Conservation (phyloP, 129 eudicot genomes). For the Flaveria robusta region DNA sequence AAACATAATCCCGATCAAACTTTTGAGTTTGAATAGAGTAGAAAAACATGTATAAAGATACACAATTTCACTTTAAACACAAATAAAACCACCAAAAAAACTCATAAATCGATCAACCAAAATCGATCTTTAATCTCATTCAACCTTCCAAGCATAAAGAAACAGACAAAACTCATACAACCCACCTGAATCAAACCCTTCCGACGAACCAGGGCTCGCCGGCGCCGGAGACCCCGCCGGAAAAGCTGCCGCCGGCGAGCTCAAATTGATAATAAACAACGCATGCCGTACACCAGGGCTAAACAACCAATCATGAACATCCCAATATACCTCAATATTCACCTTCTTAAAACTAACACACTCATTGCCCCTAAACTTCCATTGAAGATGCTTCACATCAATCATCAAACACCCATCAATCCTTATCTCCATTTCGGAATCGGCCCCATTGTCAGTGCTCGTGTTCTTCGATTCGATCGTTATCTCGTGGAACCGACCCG, state of each 20-base stretch:
- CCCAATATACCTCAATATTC: conserved; percentile 82
- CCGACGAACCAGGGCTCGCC: conserved; percentile 52
- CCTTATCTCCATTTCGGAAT: conserved; percentile 88
- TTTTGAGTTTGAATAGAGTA: neutral
- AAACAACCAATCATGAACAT: conserved; percentile 94
- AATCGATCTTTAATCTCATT: conserved; percentile 27
- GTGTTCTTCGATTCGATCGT: conserved; percentile 69
- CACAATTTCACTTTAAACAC: conserved; percentile 11
- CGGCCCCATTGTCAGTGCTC: conserved; percentile 38
- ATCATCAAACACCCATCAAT: conserved; percentile 78
- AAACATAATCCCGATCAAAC: no score
- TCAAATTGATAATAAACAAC: conserved; percentile 70
- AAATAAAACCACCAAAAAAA: neutral
- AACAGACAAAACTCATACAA: conserved; percentile 76
- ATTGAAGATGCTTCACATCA: conserved; percentile 82
- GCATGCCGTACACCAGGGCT: conserved; percentile 83
- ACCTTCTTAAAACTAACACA: conserved; percentile 51
- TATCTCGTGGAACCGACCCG: conserved; percentile 69
- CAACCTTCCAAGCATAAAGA: conserved; percentile 92
- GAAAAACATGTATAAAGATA: conserved; percentile 9
- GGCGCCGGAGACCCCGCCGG: conserved; percentile 24
- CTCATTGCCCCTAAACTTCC: conserved; percentile 93
- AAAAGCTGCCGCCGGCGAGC: conserved; percentile 25
- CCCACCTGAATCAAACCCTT: conserved; percentile 48
- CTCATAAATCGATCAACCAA: neutral